Base-by-base conservation (phyloP, 805 yeast species). In the Helenozyma rhizophorensis region DNA sequence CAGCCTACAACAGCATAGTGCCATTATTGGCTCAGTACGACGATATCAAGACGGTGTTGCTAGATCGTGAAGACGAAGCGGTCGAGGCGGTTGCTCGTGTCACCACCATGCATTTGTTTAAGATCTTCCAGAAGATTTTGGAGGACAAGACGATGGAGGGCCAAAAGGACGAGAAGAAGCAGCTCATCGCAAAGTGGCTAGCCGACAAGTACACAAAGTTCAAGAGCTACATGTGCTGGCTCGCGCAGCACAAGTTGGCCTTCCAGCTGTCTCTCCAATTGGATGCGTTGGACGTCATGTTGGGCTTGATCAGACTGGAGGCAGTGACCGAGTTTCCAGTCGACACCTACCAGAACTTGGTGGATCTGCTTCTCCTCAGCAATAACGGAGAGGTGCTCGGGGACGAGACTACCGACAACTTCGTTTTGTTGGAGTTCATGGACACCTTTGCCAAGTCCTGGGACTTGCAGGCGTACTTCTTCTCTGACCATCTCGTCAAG, bases 401-500 rank as follows among this genome's bases (percentile, higher is more conserved):
- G 3, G 80, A 78, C 48, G 74, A 72, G 9, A 57, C 76, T 0
- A 60, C 68, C 21, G 69, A 70, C 34, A 71, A 68, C 49, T 67
- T 73, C 32, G 53, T 72, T 9, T 38, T 76, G 11, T 53, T 66
- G 30, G 86, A 82, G 51, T 84, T 83, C 48, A 48, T 67, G 18
- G 76, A 70, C 14, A 63, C 62, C 17, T 80, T 80, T 49, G 48
- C 50, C 19, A 68, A 68, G 45, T 75, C 72, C 54, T 84, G 84
- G 66, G 98, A 90, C 54, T 58, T 90, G 36, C 85, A 88, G 46
- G 86, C 67, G 51, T 83, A 80, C 50, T 80, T 85, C 44, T 77
- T 81, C 50, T 62, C 68, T 23, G 78, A 72, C 44, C 30, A 39
- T 14, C 39, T 43, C 21, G 37, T 23, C 8, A 38, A 39, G 22